Base-by-base conservation (phyloP, 148 eudicot genomes). In the Heliamphora exappendiculata region DNA sequence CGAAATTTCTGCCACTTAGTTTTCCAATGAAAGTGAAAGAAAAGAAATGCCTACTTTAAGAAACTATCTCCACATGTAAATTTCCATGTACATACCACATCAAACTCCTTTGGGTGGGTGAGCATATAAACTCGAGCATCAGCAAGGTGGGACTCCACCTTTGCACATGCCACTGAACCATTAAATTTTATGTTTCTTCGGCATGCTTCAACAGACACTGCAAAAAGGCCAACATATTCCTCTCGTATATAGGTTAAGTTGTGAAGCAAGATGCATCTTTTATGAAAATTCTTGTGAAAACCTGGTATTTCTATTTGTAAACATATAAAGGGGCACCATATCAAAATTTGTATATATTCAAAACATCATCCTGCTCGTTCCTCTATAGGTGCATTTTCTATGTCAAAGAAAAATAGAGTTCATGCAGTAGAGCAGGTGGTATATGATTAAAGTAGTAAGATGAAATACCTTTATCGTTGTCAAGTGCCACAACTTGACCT, bases 121-220 rank as follows among this genome's bases (percentile, higher is more conserved):
- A 96, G 97, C 99, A 96, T 96, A 85, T 88, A 91, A 73, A 96
- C 97, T 73, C 98, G 86, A 76, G 99, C 98, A 83, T 96, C 99
- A 65, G 92, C 88, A 75, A 93, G 88, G 78, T 89, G 87, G 5
- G 98, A 93, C 77, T 96, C 99, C 80, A 96, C 99, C 87, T 96
- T 96, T 70, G 88, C 84, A 78, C 79, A 77, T 73, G 99, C 99
- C 82, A 88, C 89, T 12, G 98, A 88, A 78, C 99, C 99, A 78
- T 96, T 96, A 66, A 93, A 89, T 81, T 96, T 96, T 70, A 93
- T 93, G 79, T 96, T 95, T 87, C 97, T 90, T 83, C 87, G 82
- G 84, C 99, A 93, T 62, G 98, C 90, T 84, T 96, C 97, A 78
- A 96, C 99, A 70, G 98, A 90, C 39, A 76, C 99, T 96, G 92